Evolutionary conservation across 352 stramenopile species (phyloP), one percentile per base, ranked within the genome.

Genomic region (Pythium coloratum): DNA sequence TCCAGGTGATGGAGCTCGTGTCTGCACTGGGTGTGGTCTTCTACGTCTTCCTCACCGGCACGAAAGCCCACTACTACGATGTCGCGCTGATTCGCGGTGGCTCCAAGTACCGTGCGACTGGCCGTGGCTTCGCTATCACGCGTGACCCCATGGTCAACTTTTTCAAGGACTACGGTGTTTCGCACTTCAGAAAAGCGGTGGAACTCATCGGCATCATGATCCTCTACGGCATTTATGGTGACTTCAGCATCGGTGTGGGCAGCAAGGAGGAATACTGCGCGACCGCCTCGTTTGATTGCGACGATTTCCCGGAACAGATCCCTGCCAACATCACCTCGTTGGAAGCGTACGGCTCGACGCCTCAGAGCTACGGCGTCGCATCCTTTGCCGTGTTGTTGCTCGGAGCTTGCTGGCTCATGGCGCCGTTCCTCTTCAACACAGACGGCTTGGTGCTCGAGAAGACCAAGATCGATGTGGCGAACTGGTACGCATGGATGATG

Each of bases 401-500:
- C 2, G 86, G 82, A 32, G 81, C 86, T 7, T 94, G 86, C 47
- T 96, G 88, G 88, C 70, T 96, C 42, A 72, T 94, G 51, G 86
- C 86, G 18, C 88, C 88, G 0, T 96, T 95, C 58, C 68, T 96
- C 6, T 96, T 94, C 73, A 96, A 96, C 70, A 95, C 88, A n/a
- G 87, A 95, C 46, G 86, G 86, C n/a, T 63, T 96, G 10, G 88
- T 94, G 54, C 76, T 91, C 18, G 80, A 90, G 40, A 94, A 94
- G 65, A 90, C 87, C 12, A 91, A 87, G 56, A 73, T 95, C 2
- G 88, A 96, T 57, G 82, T 95, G 24, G 59, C 68, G 2, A 85
- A 95, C 51, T 96, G 88, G 88, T 91, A 91, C 33, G 73, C 80
- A 30, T 96, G 88, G 88, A 93, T 94, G 86, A 90, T 93, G 81